Evolutionary conservation across 1,284 basidiomycete species (phyloP), one percentile per base, ranked within the genome.

Genomic region (Hypsizygus ulmarius): DNA sequence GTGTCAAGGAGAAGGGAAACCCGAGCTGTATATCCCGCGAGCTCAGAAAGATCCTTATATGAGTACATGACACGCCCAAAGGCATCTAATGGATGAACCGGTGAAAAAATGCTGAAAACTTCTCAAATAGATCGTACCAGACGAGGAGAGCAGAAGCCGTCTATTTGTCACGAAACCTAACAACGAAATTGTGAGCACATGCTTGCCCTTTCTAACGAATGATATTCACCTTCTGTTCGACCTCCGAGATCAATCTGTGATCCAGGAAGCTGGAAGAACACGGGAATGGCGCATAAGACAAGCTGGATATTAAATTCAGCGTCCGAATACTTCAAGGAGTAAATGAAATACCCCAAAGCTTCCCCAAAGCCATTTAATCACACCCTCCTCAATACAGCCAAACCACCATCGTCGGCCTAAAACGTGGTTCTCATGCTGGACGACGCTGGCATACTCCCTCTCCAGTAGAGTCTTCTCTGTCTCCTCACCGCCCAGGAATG

Each of bases 341-440:
- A 27, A 52, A 16, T 32, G 15, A 71, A 79, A 57, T 64, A 90
- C 84, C 18, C 95, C 95, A 62, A 97, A 88, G 62, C 87, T 89
- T 56, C 95, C 95, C 96, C 96, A 98, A 11, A 95, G 65, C 95
- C 95, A 96, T 69, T 98, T 98, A 62, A 98, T 89, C 49, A 99
- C 87, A 1, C 93, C 93, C 67, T 99, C 96, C 65, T 97, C 94
- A 6, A 86, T 80, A 68, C 94, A 92, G 1, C 89, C 86, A 67
- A 97, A 93, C 83, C 88, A 92, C 75, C 96, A 90, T 25, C 89
- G 78, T 51, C 89, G 84, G 37, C 79, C 72, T 59, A 96, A 76
- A 2, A 97, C 87, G 47, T 81, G 79, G 61, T 91, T 90, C 66
- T 95, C 89, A 60, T 99, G 96, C 64, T 86, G 88, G 56, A 97